Evolutionary conservation across 2,329 filamentous ascomycete species (phyloP), one percentile per base, ranked within the genome.

Genomic region (Pestalotiopsis sp.): DNA sequence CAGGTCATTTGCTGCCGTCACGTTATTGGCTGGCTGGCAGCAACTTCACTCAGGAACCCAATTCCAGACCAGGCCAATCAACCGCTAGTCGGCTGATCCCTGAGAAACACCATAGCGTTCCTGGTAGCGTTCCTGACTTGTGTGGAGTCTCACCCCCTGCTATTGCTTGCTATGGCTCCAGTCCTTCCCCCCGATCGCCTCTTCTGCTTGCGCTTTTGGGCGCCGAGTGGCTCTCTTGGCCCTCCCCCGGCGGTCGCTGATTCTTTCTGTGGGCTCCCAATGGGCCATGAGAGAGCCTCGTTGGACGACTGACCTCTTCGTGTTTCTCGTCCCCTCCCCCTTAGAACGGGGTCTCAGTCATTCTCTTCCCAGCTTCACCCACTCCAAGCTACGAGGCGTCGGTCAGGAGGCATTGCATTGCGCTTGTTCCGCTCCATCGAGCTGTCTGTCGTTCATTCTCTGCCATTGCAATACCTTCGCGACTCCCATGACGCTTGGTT

Each of bases 11-110:
- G 30, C 7, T 44, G 24, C 20, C 14, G 26, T 26, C 63, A 38
- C 24, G 17, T 57, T 55, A 65, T 65, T 65, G 63, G 63, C 63
- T 56, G 22, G 26, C 44, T 35, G 14, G 24, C 13, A 13, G 17
- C 35, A 30, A 61, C 58, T 39, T 61, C 13, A 30, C 58, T 61
- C 58, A 61, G 58, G 61, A 64, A 64, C 61, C 39, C 35, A 64
- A 64, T 48, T 64, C 61, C 38, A 44, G n/a, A 48, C 22, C 30
- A n/a, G 38, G 44, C 61, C 61, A 64, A 64, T 64, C 39, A 64
- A 26, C 24, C 10, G 39, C 24, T 52, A 52, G 44, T 52, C 44
- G 17, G 44, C 44, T 52, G 26, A 61, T 64, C 61, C 38, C 20
- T 44, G 38, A 59, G 56, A 26, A 38, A 59, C 30, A 26, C 56